phyloP scores from a whole-genome alignment of 805 yeast genomes.

The Kregervanrija fluxuum region DNA sequence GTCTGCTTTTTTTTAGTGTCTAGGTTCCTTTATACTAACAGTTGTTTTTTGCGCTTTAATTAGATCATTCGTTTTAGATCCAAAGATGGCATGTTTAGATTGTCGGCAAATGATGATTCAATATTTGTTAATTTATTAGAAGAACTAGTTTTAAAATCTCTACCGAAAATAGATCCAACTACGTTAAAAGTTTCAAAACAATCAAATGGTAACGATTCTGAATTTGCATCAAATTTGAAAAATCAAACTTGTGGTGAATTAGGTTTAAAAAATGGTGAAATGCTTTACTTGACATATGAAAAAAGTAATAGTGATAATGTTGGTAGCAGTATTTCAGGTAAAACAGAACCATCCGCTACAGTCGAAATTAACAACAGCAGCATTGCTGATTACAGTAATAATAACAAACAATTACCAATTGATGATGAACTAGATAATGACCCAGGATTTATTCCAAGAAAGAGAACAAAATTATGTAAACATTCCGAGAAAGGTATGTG shows the following conservation, averaged over 20 bases:
- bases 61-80: conserved; percentile 74
- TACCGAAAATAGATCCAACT: conserved; percentile 23
- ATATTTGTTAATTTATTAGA: conserved; percentile 18
- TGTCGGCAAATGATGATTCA: conserved; percentile 29
- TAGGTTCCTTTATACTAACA: not conserved
- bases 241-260: conserved; percentile 30
- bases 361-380: conserved; percentile 4
- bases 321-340: conserved; percentile 10
- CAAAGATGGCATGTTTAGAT: conserved; percentile 76
- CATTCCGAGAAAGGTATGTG: conserved; percentile 97
- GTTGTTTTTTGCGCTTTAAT: not conserved
- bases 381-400: conserved; percentile 5
- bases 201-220: conserved; percentile 14
- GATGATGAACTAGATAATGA: conserved; percentile 61
- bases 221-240: conserved; percentile 24
- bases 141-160: conserved; percentile 21
- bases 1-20: not conserved
- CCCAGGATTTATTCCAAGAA: conserved; percentile 67
- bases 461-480: conserved; percentile 57
- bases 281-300: conserved; percentile 39
- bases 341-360: not conserved
- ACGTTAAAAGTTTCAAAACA: conserved; percentile 22
- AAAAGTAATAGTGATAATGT: not conserved
- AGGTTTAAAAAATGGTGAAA: conserved; percentile 54
- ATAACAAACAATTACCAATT: conserved; percentile 45